These are phyloP conservation scores for Tolypocladium ovalisporum DNA, from an alignment of 2,329 filamentous ascomycete genomes.

Conservation along the genomic window DNA sequence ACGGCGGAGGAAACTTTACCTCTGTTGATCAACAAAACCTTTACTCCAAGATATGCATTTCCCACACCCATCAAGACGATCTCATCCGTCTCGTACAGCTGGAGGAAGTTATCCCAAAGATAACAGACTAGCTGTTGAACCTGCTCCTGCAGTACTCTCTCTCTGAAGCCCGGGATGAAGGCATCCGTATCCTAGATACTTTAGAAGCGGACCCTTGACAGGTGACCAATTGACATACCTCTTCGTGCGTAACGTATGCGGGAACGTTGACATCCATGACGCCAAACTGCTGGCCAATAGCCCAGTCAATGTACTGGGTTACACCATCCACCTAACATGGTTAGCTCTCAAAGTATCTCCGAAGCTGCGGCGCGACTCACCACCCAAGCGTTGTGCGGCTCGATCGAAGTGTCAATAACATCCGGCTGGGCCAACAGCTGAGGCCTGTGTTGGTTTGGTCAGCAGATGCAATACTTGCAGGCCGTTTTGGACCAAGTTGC, in stretches of 20 bases:
- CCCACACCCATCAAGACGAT: slow-evolving; percentile 83
- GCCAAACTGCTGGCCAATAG: slow-evolving; percentile 61
- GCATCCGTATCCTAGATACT: slow-evolving; percentile 33
- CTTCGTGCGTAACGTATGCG: slow-evolving; percentile 56
- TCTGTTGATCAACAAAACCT: slow-evolving; percentile 68
- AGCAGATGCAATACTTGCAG: slow-evolving; percentile 5
- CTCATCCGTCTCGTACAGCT: slow-evolving; percentile 59
- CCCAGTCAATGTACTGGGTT: slow-evolving; percentile 77
- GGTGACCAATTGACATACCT: slow-evolving; percentile 27
- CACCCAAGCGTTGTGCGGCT: slow-evolving; percentile 79
- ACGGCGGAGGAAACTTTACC: slow-evolving; percentile 33
- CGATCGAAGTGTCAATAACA: slow-evolving; percentile 59
- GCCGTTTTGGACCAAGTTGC: neutral
- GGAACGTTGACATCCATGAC: slow-evolving; percentile 91
- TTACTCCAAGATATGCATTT: slow-evolving; percentile 75
- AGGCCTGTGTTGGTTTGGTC: slow-evolving; percentile 35
- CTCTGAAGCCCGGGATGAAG: slow-evolving; percentile 32
- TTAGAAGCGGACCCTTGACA: slow-evolving; percentile 1
- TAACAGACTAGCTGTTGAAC: slow-evolving; percentile 70
- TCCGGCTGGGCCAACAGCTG: slow-evolving; percentile 59
- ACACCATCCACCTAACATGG: slow-evolving; percentile 62
- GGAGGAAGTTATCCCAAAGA: slow-evolving; percentile 95
- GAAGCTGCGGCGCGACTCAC: slow-evolving; percentile 39
- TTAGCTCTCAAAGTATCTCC: slow-evolving; percentile 4
- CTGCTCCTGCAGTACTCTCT: slow-evolving; percentile 41